Conservation (phyloP, 352 stramenopile genomes). For the Globisporangium heterothallicum region DNA sequence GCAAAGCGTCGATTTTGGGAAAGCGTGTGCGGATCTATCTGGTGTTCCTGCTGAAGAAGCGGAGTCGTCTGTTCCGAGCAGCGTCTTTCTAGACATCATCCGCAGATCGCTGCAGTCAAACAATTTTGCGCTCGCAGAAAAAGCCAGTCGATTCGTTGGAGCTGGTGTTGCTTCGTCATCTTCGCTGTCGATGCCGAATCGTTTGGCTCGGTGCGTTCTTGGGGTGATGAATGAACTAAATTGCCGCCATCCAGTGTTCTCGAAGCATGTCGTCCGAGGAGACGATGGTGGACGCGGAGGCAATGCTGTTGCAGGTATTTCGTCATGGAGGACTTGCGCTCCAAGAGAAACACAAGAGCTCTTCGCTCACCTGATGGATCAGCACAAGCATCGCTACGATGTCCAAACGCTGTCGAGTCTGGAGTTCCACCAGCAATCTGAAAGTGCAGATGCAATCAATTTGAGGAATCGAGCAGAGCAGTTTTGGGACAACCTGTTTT, state of each 20-base stretch:
- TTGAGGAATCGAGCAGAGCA: conserved; percentile 10
- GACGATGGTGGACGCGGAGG: background rate
- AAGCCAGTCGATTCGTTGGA: conserved; percentile 19
- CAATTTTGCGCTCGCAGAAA: conserved; percentile 25
- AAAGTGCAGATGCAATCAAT: background rate
- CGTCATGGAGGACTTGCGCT: background rate
- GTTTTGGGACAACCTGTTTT: conserved; percentile 29
- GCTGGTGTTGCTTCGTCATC: conserved; percentile 6
- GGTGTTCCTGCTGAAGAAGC: background rate
- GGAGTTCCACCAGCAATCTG: background rate
- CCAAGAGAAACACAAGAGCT: conserved; percentile 10
- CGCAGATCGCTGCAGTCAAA: conserved; percentile 13
- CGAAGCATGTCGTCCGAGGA: background rate
- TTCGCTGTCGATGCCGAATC: conserved; percentile 9
- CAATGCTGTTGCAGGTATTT: background rate
- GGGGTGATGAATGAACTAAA: conserved; percentile 3
- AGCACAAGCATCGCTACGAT: conserved; percentile 6
- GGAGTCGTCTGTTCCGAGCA: conserved; percentile 28
- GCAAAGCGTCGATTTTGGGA: background rate
- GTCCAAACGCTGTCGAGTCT: background rate
- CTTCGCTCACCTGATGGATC: conserved; percentile 8
- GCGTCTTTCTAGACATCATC: conserved; percentile 36
- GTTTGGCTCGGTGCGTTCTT: conserved; percentile 11
- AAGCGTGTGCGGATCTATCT: background rate
- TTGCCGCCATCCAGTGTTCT: background rate